Evolutionary conservation across 192 early-diverging fungal genomes (phyloP), one percentile per base, ranked within the genome.

Genomic region (Umbelopsis ramanniana): DNA sequence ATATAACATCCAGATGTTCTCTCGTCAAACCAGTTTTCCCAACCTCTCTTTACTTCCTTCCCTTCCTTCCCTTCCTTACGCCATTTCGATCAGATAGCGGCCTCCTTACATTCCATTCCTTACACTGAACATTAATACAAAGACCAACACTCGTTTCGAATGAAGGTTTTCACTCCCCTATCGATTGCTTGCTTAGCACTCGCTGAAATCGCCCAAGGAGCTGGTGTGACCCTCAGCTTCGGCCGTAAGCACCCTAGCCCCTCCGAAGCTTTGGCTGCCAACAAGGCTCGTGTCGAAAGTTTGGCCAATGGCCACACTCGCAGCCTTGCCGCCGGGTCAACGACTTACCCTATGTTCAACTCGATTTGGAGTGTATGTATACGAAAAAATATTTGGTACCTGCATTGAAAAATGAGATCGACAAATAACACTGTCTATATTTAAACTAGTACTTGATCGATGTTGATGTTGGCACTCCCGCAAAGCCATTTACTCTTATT

Each of bases 391-490:
- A 22, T 23, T 29, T 26, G 22, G 29, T 22, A 0, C 26, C 2
- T 12, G 26, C 26, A 57, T 33, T 15, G 26, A 29, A 0, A 29
- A 57, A 14, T 14, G 37, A 37, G 12, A 14, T 14, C 19, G 35
- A 38, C 26, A 26, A 29, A 63, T 63, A 63, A 63, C 33, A 19
- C 8, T 29, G 12, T 14, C 6, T n/a, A 35, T 63, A 6, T 14
- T 19, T 37, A 37, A n/a, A 2, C 3, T 63, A 63, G 57, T 63
- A 63, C 33, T 63, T 63, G 57, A 63, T 79, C 6, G 57, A 79
- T n/a, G 52, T 79, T 9, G 19, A 74, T 35, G 46, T 79, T 9
- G 77, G 77, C 8, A 74, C 71, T 12, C 77, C 77, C 45, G 38
- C 69, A 14, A 66, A 79, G 52, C 45, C 66, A 52, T 79, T 74